Evolutionary conservation across 78 protist species (phyloP).

Genomic region (Andalucia godoyi): DNA sequence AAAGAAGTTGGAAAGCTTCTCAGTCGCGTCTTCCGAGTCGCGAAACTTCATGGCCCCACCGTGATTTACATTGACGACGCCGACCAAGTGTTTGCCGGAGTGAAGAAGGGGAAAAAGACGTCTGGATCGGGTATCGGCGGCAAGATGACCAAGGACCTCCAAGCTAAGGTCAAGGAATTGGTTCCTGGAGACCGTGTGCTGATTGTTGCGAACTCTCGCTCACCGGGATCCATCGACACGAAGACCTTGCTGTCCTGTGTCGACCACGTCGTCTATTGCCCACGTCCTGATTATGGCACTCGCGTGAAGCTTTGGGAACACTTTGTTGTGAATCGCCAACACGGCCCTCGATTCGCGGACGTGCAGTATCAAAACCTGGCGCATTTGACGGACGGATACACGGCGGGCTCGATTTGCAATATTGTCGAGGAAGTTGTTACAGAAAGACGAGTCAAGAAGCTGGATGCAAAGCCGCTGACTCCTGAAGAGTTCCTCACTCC

Average conservation of each 20-base stretch:
- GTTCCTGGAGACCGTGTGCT: conserved; percentile 9
- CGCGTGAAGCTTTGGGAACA: neutral
- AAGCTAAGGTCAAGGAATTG: neutral
- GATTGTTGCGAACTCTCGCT: conserved; percentile 10
- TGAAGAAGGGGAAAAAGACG: conserved; percentile 19
- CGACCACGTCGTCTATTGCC: neutral
- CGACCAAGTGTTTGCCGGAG: conserved; percentile 7
- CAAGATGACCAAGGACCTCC: conserved; percentile 7
- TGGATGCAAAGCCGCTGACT: neutral
- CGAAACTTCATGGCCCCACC: neutral
- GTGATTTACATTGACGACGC: conserved; percentile 19
- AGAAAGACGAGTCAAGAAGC: conserved; percentile 4
- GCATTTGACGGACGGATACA: conserved; percentile 1
- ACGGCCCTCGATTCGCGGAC: neutral
- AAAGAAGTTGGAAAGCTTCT: neutral
- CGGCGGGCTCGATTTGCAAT: conserved; percentile 7
- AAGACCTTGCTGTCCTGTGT: neutral
- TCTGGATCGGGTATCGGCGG: neutral
- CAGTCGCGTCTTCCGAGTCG: conserved; percentile 8
- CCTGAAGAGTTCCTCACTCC: conserved; percentile 10
- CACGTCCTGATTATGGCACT: conserved; percentile 14
- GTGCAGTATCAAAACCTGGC: neutral
- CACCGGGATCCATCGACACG: neutral
- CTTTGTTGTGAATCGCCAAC: neutral
- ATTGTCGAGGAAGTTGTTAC: conserved; percentile 1